A percentile compares a stretch with the other conserved stretches of the same genome.
Conservation (phyloP, 345 rosid genomes). For the Arabis alpina region DNA sequence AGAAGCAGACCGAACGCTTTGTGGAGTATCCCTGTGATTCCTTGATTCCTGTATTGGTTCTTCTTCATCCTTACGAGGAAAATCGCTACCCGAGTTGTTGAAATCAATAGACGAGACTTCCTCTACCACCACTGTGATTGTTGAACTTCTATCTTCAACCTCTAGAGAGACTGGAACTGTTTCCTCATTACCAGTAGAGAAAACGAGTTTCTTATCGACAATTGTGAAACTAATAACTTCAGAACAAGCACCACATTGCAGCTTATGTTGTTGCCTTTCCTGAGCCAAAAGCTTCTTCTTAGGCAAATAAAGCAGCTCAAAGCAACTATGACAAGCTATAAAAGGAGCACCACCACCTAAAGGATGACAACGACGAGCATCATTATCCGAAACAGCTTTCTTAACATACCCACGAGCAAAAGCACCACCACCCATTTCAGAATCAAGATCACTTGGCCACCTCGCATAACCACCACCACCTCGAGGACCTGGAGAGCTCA, state of each 20-base stretch:
- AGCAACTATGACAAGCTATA: conserved; percentile 63
- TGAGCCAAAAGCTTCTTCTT: conserved; percentile 44
- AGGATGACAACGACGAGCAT: conserved; percentile 50
- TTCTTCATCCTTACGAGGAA: conserved; percentile 31
- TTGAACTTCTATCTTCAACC: conserved; percentile 31
- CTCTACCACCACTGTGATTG: conserved; percentile 22
- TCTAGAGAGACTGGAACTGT: conserved; percentile 8
- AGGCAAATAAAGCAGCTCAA: conserved; percentile 62
- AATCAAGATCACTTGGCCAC: conserved; percentile 47
- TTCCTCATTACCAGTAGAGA: conserved; percentile 44
- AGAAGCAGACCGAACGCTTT: conserved; percentile 41
- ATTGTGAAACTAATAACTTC: conserved; percentile 45
- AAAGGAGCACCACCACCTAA: conserved; percentile 75
- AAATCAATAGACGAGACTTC: conserved; percentile 33
- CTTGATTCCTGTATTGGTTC: conserved; percentile 33
- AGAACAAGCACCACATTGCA: conserved; percentile 68
- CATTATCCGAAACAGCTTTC: conserved; percentile 44
- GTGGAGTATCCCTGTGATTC: conserved; percentile 23
- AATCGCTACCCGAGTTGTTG: conserved; percentile 24
- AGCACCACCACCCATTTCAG: conserved; percentile 48
- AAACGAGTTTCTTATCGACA: conserved; percentile 50
- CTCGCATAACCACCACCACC: conserved; percentile 32
- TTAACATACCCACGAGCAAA: conserved; percentile 50
- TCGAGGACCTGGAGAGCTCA: conserved; percentile 41
- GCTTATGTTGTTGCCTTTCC: conserved; percentile 50